Conservation (phyloP, 2,329 filamentous ascomycete species). For the Colletotrichum incanum region DNA sequence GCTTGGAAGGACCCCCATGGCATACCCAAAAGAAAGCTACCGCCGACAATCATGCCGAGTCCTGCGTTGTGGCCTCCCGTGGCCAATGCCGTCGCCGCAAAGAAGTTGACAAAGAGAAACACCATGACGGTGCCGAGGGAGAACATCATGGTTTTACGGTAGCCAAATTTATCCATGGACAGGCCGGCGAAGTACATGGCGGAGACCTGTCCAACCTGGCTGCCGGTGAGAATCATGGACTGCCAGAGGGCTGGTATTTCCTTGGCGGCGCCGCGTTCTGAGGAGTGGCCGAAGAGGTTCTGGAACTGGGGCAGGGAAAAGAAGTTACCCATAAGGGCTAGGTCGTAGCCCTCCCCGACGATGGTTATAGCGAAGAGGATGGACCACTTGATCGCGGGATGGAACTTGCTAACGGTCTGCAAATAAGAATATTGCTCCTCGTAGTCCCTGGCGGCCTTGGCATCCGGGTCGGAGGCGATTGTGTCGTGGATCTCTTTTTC, state of each 20-base stretch:
- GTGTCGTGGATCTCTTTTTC: background rate
- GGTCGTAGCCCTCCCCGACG: slow-evolving; percentile 50
- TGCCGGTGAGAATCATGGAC: slow-evolving; percentile 46
- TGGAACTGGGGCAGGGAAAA: slow-evolving; percentile 51
- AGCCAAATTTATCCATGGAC: slow-evolving; percentile 25
- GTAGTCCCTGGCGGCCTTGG: slow-evolving; percentile 18
- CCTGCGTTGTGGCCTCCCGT: slow-evolving; percentile 54
- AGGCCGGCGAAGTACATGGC: slow-evolving; percentile 31
- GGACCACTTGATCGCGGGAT: slow-evolving; percentile 42
- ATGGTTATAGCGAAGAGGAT: slow-evolving; percentile 42
- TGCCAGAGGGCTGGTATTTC: slow-evolving; percentile 61
- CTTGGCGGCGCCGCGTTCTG: slow-evolving; percentile 48
- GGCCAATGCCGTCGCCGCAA: slow-evolving; percentile 48
- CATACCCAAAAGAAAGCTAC: slow-evolving; percentile 55
- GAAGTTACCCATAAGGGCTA: slow-evolving; percentile 53
- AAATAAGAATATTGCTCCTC: slow-evolving; percentile 20
- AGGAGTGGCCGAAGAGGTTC: slow-evolving; percentile 48
- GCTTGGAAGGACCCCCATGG: slow-evolving; percentile 54
- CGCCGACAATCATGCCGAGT: slow-evolving; percentile 51
- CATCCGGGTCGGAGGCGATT: slow-evolving; percentile 17
- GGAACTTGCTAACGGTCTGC: slow-evolving; percentile 12
- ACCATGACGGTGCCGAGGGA: slow-evolving; percentile 24
- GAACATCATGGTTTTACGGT: slow-evolving; percentile 34
- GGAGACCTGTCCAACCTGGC: slow-evolving; percentile 24
- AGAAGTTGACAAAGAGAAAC: slow-evolving; percentile 36